Conservation (phyloP, 2,329 filamentous ascomycete species). For the Cadophora luteo-olivacea region DNA sequence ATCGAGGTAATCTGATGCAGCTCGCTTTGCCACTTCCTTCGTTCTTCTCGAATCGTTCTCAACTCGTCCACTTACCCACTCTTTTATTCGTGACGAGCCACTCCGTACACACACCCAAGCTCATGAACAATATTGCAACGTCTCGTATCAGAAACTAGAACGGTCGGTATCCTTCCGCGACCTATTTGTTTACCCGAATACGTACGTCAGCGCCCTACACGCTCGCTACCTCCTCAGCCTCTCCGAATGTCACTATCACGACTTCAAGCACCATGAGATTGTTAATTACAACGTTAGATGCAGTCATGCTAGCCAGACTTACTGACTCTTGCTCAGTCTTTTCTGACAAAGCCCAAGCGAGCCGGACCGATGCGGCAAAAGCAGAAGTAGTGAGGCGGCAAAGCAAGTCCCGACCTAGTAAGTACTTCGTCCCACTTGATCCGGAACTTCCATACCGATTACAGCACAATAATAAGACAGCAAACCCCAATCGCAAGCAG, state of each 20-base stretch:
- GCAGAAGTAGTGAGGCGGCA: slow-evolving; percentile 6
- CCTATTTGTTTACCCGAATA: not conserved
- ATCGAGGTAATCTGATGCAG: too few relatives aligned
- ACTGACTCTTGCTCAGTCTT: not conserved
- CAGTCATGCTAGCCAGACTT: not conserved
- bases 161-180: slow-evolving; percentile 2
- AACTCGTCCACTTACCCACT: too few relatives aligned
- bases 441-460: not conserved
- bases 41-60: too few relatives aligned
- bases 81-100: not conserved
- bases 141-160: slow-evolving; percentile 6
- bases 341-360: slow-evolving; percentile 3
- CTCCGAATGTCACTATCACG: too few relatives aligned
- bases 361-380: slow-evolving; percentile 1
- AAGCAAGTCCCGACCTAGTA: not conserved
- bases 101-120: not conserved
- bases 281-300: not conserved
- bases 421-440: not conserved
- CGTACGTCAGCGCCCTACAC: not conserved
- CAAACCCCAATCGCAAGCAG: not conserved
- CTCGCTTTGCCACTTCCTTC: not conserved
- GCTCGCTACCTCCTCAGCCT: not conserved
- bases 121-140: not conserved
- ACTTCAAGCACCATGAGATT: not conserved
- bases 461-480: slow-evolving; percentile 6